These are phyloP conservation scores for Mercurialis annua DNA, from an alignment of 345 rosid species.

Conservation along the genomic window DNA sequence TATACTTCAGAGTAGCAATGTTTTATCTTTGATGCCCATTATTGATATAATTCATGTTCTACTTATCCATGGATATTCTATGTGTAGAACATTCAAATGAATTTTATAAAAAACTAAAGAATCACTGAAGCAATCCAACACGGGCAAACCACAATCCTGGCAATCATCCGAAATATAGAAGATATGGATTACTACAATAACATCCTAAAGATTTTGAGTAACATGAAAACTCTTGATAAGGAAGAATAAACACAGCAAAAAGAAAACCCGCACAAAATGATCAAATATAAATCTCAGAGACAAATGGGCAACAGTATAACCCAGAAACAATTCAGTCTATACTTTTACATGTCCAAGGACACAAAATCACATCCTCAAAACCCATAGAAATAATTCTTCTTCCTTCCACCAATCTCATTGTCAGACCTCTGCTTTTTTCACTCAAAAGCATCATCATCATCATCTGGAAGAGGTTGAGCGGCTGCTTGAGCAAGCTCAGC, in stretches of 20 bases:
- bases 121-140: no score
- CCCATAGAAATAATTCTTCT: neutral
- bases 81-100: no score
- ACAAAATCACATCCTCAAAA: constrained; percentile 17
- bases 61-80: no score
- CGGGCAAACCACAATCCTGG: neutral
- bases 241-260: constrained; percentile 7
- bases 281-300: constrained; percentile 4
- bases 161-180: neutral
- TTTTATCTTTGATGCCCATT: no score
- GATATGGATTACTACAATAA: neutral
- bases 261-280: constrained; percentile 7
- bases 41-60: no score
- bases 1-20: no score
- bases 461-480: constrained; percentile 82
- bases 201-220: neutral
- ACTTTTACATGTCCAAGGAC: constrained; percentile 7
- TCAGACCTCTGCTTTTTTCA: constrained; percentile 11
- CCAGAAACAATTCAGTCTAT: constrained; percentile 12
- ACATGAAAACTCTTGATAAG: neutral
- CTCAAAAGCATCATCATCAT: constrained; percentile 61
- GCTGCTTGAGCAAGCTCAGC: constrained; percentile 71
- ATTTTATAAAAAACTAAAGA: no score
- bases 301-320: constrained; percentile 9
- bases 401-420: neutral